phyloP scores from a whole-genome alignment of 1,284 basidiomycete species.

The Golubevia sp. region DNA sequence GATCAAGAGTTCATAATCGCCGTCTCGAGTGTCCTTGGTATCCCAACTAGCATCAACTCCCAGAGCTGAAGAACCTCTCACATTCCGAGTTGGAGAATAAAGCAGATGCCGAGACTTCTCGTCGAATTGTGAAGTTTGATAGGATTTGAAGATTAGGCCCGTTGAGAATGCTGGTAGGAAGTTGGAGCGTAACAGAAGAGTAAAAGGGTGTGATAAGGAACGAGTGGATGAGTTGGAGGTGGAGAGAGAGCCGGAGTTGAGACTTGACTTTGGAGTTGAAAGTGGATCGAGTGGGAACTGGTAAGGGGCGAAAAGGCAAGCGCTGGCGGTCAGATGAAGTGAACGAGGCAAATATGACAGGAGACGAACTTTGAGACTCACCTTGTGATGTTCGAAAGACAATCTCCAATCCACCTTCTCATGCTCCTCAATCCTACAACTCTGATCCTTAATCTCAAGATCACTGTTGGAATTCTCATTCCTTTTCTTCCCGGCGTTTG shows the following conservation, averaged over 20 bases:
- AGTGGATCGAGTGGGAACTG: constrained; percentile 18
- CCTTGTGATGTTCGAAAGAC: constrained; percentile 37
- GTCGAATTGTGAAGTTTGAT: constrained; percentile 39
- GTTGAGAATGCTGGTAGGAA: constrained; percentile 31
- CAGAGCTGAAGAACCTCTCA: constrained; percentile 27
- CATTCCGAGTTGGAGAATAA: constrained; percentile 28
- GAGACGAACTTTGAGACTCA: constrained; percentile 5
- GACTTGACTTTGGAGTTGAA: no score
- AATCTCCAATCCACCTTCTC: no score
- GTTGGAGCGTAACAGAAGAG: constrained; percentile 24
- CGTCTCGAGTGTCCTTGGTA: constrained; percentile 14
- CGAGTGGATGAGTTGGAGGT: constrained; percentile 8
- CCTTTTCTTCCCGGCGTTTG: constrained; percentile 14
- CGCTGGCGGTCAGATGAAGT: background rate
- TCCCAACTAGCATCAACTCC: constrained; percentile 21
- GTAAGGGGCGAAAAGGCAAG: no score
- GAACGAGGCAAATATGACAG: no score
- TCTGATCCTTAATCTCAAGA: background rate
- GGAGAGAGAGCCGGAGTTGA: no score
- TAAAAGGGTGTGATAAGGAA: background rate
- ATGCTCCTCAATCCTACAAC: background rate
- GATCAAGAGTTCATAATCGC: constrained; percentile 35
- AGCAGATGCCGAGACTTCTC: constrained; percentile 34
- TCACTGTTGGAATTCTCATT: background rate
- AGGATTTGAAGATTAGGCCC: constrained; percentile 24